Evolutionary conservation across 768 basidiomycete genomes (phyloP).

Genomic region (Termitomyces sp.): DNA sequence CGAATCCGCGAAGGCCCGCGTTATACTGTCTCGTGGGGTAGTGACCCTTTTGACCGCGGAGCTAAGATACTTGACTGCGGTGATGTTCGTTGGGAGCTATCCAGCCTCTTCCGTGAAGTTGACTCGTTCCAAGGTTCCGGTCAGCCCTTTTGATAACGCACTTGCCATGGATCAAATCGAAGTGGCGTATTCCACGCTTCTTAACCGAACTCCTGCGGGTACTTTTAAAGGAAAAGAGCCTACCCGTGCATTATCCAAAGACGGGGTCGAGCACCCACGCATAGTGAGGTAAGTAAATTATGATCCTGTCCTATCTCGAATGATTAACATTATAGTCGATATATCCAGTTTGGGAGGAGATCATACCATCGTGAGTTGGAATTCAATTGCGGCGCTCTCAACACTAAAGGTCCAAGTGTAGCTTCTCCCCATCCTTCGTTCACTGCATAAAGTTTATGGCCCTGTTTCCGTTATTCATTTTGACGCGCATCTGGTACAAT

Average conservation of each 20-base stretch:
- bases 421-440: slow-evolving; percentile 79
- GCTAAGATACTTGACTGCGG: slow-evolving; percentile 75
- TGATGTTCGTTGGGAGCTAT: slow-evolving; percentile 44
- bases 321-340: not conserved
- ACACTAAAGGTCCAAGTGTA: slow-evolving; percentile 13
- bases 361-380: slow-evolving; percentile 65
- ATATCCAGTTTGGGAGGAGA: slow-evolving; percentile 70
- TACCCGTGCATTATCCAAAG: slow-evolving; percentile 39
- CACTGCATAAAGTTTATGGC: slow-evolving; percentile 74
- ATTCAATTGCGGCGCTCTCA: not conserved
- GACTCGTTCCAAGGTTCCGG: slow-evolving; percentile 49
- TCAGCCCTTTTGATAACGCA: slow-evolving; percentile 76
- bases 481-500: slow-evolving; percentile 49
- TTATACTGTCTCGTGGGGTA: slow-evolving; percentile 70
- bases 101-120: not conserved
- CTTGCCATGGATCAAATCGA: slow-evolving; percentile 85
- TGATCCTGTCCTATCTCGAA: not conserved
- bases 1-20: slow-evolving; percentile 52
- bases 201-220: slow-evolving; percentile 48
- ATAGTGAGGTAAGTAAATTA: slow-evolving; percentile 48
- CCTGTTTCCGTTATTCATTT: slow-evolving; percentile 83
- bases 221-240: slow-evolving; percentile 28
- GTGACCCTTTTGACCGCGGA: slow-evolving; percentile 56
- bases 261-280: slow-evolving; percentile 64
- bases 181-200: slow-evolving; percentile 73